phyloP scores from a whole-genome alignment of 129 eudicot species.

The Lactuca saligna region DNA sequence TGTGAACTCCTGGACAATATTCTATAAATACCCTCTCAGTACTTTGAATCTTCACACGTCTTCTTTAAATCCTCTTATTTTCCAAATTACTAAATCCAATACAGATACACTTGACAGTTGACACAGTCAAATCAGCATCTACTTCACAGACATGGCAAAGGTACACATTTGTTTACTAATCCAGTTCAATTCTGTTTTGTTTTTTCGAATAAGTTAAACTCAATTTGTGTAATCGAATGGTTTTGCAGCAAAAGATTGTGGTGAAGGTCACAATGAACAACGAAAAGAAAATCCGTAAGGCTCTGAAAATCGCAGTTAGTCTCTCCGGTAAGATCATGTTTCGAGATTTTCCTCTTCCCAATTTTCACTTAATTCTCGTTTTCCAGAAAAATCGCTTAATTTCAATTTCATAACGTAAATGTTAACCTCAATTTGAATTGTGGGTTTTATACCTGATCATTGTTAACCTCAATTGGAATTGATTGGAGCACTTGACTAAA shows the following conservation, averaged over 20 bases:
- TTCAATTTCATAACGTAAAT: neutral
- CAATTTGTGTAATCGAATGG: neutral
- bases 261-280: constrained; percentile 26
- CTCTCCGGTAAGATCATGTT: constrained; percentile 24
- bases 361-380: neutral
- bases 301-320: constrained; percentile 31
- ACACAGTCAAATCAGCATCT: neutral
- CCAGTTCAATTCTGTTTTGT: neutral
- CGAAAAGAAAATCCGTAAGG: constrained; percentile 31
- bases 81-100: neutral
- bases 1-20: too few species aligned
- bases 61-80: neutral
- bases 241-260: constrained; percentile 44
- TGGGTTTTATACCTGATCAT: neutral
- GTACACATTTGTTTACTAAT: neutral
- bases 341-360: neutral
- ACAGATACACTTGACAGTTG: constrained; percentile 3
- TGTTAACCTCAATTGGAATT: neutral
- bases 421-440: neutral
- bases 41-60: neutral
- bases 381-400: neutral
- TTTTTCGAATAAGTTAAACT: neutral
- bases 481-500: neutral
- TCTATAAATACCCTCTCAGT: too few species aligned
- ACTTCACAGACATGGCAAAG: constrained; percentile 17